Base-by-base conservation (phyloP, 176 grass and related monocot species). In the Typha latifolia region DNA sequence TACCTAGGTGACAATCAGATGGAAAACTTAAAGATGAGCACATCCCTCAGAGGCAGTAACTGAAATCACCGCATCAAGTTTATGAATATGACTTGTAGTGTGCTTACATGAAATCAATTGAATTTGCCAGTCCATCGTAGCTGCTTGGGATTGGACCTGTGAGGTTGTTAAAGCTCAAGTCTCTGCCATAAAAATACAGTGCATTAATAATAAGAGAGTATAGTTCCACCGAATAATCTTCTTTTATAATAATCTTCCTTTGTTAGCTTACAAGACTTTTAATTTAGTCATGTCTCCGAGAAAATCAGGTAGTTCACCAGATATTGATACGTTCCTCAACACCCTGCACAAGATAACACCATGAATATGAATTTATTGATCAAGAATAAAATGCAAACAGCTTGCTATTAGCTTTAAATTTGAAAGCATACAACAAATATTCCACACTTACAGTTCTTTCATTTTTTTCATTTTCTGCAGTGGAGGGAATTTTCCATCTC, bases 271-370 rank as follows among this genome's bases (percentile, higher is more conserved):
- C 37, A 43, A 8, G 37, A 43, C 37, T 43, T 43, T 43, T 43
- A 43, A 10, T 9, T 8, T 9, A 22, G 21, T 49, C 70, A 72
- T 72, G 5, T 1, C 13, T 48, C 14, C 32, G 7, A 72, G 49
- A 49, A 61, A 72, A 19, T 63, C 34, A 63, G 70, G 70, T 48
- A 72, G 43, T 62, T 12, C 13, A 49, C 70, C 70, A 27, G 70
- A 72, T 62, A 72, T 62, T n/a, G 70, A 63, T 43, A 72, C 16
- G 70, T 72, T 72, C 57, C 70, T 62, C 11, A 72, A 62, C 12
- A 72, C 70, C 19, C 70, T 72, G 22, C 37, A 63, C 49, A 11
- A 18, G 14, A 55, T 31, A 15, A 12, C 27, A 37, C 24, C 32
- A 52, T 12, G 9, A 13, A 32, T 12, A n/a, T 24, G 10, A 56